These are phyloP conservation scores for Fusarium dimerum DNA, from an alignment of 2,329 filamentous ascomycete genomes.

Conservation along the genomic window DNA sequence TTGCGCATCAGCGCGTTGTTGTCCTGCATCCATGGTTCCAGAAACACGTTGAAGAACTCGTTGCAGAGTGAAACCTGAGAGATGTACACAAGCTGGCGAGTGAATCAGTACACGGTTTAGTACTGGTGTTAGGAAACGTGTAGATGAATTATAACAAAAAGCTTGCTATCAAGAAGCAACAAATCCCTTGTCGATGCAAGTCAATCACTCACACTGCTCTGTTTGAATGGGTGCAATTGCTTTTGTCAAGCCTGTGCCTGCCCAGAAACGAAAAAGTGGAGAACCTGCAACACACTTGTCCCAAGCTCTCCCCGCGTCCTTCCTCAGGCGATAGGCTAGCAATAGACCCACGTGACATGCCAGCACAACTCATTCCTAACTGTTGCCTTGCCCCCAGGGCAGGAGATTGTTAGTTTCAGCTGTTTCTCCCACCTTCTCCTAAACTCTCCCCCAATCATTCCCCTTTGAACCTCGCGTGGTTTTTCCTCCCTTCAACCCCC, in stretches of 20 bases:
- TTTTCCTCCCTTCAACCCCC: constrained; percentile 14
- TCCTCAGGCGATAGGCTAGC: neutral
- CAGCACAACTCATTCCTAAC: constrained; percentile 9
- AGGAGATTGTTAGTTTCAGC: constrained; percentile 13
- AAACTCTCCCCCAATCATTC: constrained; percentile 20
- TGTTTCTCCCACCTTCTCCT: constrained; percentile 29
- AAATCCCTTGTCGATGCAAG: too few species aligned
- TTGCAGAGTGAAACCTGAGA: too few species aligned
- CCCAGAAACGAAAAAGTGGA: neutral
- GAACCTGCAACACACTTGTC: neutral
- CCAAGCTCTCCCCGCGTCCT: neutral
- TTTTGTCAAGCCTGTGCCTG: neutral
- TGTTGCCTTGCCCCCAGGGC: neutral
- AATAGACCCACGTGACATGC: constrained; percentile 13
- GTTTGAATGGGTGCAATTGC: neutral
- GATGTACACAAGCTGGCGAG: too few species aligned
- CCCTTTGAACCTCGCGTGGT: constrained; percentile 26
- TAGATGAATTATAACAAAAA: too few species aligned
- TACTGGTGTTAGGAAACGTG: too few species aligned
- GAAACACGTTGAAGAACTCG: neutral
- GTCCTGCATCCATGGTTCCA: constrained; percentile 26
- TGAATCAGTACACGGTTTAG: too few species aligned
- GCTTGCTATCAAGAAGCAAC: too few species aligned
- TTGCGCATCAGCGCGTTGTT: constrained; percentile 28
- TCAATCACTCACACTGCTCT: too few species aligned